Percentiles rank a stretch among this genome's conserved stretches.
These are phyloP conservation scores for Jaenimonas drosophilae DNA, from an alignment of 208 protist genomes.

Conservation along the genomic window DNA sequence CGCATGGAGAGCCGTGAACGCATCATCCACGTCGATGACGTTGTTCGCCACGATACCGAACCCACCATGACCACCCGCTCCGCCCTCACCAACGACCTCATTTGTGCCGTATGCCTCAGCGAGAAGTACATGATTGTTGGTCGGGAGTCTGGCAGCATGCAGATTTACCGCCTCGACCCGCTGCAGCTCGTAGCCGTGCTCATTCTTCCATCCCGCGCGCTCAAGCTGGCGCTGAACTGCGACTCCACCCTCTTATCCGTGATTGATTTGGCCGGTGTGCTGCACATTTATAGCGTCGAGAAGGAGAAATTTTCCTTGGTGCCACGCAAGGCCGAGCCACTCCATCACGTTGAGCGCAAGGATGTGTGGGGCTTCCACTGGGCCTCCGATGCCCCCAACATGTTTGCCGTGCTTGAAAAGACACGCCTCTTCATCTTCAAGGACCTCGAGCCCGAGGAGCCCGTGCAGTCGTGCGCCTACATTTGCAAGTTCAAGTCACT, in stretches of 20 bases:
- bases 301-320: constrained; percentile 42
- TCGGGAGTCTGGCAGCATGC: constrained; percentile 85
- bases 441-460: constrained; percentile 84
- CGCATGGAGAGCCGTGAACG: constrained; percentile 56
- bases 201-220: constrained; percentile 62
- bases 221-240: constrained; percentile 87
- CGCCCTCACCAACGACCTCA: constrained; percentile 84
- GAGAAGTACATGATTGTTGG: constrained; percentile 75
- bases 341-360: constrained; percentile 86
- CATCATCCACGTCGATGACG: constrained; percentile 90
- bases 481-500: constrained; percentile 91
- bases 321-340: constrained; percentile 36
- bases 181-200: constrained; percentile 76
- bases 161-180: constrained; percentile 83
- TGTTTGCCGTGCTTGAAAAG: constrained; percentile 94
- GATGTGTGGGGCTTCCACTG: constrained; percentile 94
- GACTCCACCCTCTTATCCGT: constrained; percentile 80
- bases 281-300: constrained; percentile 60
- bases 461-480: constrained; percentile 78
- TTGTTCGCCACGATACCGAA: constrained; percentile 53
- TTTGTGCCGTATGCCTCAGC: constrained; percentile 82
- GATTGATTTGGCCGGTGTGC: constrained; percentile 86
- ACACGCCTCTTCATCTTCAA: constrained; percentile 92
- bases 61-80: constrained; percentile 37
- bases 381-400: constrained; percentile 88